Conservation (phyloP, 2,329 filamentous ascomycete genomes). For the Chaetomiaceae sp. region DNA sequence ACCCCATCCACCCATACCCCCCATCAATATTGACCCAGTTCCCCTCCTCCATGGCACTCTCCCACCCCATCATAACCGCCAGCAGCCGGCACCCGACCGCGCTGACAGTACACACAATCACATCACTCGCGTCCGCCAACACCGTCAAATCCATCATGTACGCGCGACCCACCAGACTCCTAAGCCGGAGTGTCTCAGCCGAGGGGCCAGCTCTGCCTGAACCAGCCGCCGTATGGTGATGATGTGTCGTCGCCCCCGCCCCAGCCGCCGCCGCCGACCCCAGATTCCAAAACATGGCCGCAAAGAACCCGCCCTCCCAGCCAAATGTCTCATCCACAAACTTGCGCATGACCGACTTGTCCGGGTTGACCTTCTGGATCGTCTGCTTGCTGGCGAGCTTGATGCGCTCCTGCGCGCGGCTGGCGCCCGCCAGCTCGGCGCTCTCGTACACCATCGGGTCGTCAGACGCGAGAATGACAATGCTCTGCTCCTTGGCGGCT, state of each 20-base stretch:
- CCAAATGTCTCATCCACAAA: conserved; percentile 74
- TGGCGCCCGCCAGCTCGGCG: conserved; percentile 52
- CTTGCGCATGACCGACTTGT: conserved; percentile 52
- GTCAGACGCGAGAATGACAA: conserved; percentile 70
- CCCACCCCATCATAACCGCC: conserved; percentile 85
- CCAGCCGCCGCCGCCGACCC: too few relatives aligned
- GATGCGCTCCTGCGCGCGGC: conserved; percentile 69
- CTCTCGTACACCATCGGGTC: conserved; percentile 70
- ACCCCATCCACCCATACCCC: conserved; percentile 56
- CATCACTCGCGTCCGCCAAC: conserved; percentile 62
- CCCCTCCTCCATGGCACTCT: conserved; percentile 54
- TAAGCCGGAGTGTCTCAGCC: conserved; percentile 57
- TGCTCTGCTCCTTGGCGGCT: conserved; percentile 37
- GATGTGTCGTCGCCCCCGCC: too few relatives aligned
- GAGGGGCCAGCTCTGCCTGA: conserved; percentile 35
- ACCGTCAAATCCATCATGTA: conserved; percentile 79
- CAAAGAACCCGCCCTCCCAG: conserved; percentile 87
- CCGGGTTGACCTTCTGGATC: conserved; percentile 30
- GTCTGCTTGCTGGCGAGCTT: conserved; percentile 63
- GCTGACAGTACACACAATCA: conserved; percentile 72
- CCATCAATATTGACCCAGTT: conserved; percentile 80
- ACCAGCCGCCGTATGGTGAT: too few relatives aligned
- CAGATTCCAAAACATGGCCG: conserved; percentile 74
- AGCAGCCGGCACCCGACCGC: conserved; percentile 68
- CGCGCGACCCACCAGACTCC: conserved; percentile 72